A percentile compares a stretch with the other conserved stretches of the same genome.
Evolutionary conservation across 1,284 basidiomycete species (phyloP).

Genomic region (Apiotrichum siamense): DNA sequence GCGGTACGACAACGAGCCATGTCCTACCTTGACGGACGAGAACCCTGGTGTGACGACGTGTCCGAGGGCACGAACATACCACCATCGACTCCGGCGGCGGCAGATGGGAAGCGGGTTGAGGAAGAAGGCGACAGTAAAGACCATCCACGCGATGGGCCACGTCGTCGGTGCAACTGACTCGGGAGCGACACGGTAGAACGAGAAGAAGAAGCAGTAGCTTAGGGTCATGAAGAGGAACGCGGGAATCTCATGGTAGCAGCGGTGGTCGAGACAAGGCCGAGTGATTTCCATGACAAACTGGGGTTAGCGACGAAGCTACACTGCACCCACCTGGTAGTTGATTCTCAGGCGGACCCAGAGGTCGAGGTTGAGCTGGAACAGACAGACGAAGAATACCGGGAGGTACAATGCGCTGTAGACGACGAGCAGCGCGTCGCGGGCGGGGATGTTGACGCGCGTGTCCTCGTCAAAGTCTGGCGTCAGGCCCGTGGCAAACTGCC

Average conservation of each 20-base stretch:
- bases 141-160: constrained; percentile 85
- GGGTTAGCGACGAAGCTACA: constrained; percentile 54
- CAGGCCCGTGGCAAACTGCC: background rate
- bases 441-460: constrained; percentile 58
- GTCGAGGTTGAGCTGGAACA: constrained; percentile 75
- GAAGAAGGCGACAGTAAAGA: constrained; percentile 57
- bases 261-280: constrained; percentile 66
- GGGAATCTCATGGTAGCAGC: constrained; percentile 79
- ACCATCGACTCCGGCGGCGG: constrained; percentile 63
- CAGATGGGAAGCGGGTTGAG: constrained; percentile 70
- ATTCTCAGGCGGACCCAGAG: constrained; percentile 71
- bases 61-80: constrained; percentile 64
- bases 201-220: constrained; percentile 76
- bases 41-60: constrained; percentile 65
- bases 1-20: constrained; percentile 35
- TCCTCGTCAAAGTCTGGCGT: constrained; percentile 56
- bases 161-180: constrained; percentile 52
- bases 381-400: constrained; percentile 66
- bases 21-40: constrained; percentile 52
- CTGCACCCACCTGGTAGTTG: constrained; percentile 1
- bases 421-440: constrained; percentile 67
- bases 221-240: constrained; percentile 68
- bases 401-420: constrained; percentile 71
- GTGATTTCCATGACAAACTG: constrained; percentile 86
- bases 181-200: constrained; percentile 61